phyloP scores from a whole-genome alignment of 148 eudicot genomes.

The Nyssa sinensis region DNA sequence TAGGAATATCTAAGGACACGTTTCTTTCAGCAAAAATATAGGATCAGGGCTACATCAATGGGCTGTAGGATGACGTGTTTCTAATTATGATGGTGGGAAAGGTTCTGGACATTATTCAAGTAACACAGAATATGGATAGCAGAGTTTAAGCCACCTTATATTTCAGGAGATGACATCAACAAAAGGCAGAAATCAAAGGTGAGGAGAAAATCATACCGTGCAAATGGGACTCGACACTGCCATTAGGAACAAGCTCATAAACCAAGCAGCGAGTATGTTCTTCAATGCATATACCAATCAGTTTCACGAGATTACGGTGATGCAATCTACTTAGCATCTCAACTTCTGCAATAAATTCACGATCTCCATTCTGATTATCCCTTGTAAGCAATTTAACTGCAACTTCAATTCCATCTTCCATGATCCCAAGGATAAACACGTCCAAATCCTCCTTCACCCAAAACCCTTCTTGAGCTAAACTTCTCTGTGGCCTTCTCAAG shows the following conservation, averaged over 20 bases:
- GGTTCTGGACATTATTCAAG: not conserved
- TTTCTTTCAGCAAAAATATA: not conserved
- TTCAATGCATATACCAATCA: slow-evolving; percentile 94
- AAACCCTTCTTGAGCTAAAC: slow-evolving; percentile 67
- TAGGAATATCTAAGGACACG: not conserved
- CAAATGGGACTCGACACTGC: slow-evolving; percentile 98
- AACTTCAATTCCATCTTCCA: slow-evolving; percentile 75
- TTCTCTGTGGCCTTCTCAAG: slow-evolving; percentile 88
- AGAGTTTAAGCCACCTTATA: not conserved
- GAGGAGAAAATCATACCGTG: slow-evolving; percentile 54
- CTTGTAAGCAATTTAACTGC: slow-evolving; percentile 94
- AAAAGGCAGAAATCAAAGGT: not conserved
- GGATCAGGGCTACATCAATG: not conserved
- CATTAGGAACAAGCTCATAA: slow-evolving; percentile 87
- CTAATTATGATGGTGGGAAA: not conserved
- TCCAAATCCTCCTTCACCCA: slow-evolving; percentile 99
- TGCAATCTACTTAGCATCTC: slow-evolving; percentile 98
- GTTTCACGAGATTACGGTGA: slow-evolving; percentile 94
- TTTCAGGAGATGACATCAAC: not conserved
- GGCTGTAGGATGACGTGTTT: not conserved
- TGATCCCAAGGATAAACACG: slow-evolving; percentile 85
- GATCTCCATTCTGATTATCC: slow-evolving; percentile 79
- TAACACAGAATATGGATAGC: not conserved
- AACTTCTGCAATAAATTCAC: slow-evolving; percentile 91
- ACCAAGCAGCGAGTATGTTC: slow-evolving; percentile 81